phyloP scores from a whole-genome alignment of 768 basidiomycete genomes.

The Crepidotus variabilis region DNA sequence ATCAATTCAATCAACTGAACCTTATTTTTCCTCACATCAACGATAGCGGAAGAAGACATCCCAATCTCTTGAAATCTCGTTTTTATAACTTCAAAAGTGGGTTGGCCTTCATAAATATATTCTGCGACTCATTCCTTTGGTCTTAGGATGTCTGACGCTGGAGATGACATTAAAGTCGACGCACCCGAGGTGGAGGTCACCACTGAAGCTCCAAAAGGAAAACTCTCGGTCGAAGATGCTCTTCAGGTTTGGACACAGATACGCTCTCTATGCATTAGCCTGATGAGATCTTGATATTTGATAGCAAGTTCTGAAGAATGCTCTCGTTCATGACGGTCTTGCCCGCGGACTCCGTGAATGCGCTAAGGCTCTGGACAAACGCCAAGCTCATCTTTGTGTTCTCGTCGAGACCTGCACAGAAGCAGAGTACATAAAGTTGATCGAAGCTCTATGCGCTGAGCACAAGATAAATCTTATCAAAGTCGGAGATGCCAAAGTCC shows the following conservation, averaged over 20 bases:
- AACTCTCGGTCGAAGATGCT: slow-evolving; percentile 93
- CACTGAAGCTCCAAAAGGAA: slow-evolving; percentile 89
- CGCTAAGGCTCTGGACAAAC: slow-evolving; percentile 98
- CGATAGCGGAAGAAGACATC: slow-evolving; percentile 96
- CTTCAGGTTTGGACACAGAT: slow-evolving; percentile 56
- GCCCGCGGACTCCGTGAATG: slow-evolving; percentile 97
- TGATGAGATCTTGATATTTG: slow-evolving; percentile 11
- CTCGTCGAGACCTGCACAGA: slow-evolving; percentile 99
- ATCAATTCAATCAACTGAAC: slow-evolving; percentile 32
- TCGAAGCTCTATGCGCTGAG: slow-evolving; percentile 98
- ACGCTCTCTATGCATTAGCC: neutral
- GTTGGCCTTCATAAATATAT: slow-evolving; percentile 5
- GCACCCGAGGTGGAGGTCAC: slow-evolving; percentile 77
- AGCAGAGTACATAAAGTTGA: slow-evolving; percentile 99
- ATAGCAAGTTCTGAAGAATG: slow-evolving; percentile 98
- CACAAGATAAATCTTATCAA: slow-evolving; percentile 99
- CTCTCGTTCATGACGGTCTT: slow-evolving; percentile 96
- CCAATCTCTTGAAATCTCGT: slow-evolving; percentile 20
- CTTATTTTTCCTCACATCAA: slow-evolving; percentile 74
- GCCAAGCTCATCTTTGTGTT: slow-evolving; percentile 97
- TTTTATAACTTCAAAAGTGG: slow-evolving; percentile 37
- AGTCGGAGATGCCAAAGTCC: slow-evolving; percentile 95
- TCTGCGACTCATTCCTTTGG: slow-evolving; percentile 8
- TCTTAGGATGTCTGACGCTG: slow-evolving; percentile 92
- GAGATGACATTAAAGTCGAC: slow-evolving; percentile 88